phyloP scores from a whole-genome alignment of 371 early-diverging fungal species.

The Paraphysoderma sedebokerense region DNA sequence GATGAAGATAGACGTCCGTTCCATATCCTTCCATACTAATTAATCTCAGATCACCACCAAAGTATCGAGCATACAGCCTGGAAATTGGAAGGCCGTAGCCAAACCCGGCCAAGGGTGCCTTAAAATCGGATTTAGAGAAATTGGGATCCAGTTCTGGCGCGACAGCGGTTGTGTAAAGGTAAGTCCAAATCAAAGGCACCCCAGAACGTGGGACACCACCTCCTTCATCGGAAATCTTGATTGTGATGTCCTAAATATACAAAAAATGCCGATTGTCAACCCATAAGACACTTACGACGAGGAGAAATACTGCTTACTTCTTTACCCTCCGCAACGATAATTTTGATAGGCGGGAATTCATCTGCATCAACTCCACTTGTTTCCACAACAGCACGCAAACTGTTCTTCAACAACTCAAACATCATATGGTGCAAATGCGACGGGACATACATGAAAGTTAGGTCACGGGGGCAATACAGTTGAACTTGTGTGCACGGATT shows the following conservation, averaged over 20 bases:
- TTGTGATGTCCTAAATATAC: slow-evolving; percentile 60
- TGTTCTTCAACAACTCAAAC: slow-evolving; percentile 94
- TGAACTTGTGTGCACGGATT: no score
- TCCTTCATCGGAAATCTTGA: slow-evolving; percentile 91
- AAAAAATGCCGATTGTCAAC: background rate
- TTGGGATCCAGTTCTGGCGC: slow-evolving; percentile 65
- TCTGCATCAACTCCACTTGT: slow-evolving; percentile 72
- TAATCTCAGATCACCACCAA: slow-evolving; percentile 86
- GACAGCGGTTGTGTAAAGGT: slow-evolving; percentile 93
- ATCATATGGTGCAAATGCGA: slow-evolving; percentile 91
- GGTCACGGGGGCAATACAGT: slow-evolving; percentile 59
- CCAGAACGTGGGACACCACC: slow-evolving; percentile 84
- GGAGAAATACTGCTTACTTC: no score
- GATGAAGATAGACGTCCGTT: slow-evolving; percentile 90
- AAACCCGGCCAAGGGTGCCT: slow-evolving; percentile 95
- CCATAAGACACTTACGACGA: background rate
- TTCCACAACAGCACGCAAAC: slow-evolving; percentile 87
- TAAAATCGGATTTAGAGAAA: slow-evolving; percentile 68
- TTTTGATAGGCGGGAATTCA: slow-evolving; percentile 73
- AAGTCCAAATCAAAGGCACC: slow-evolving; percentile 86
- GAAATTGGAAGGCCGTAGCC: slow-evolving; percentile 91
- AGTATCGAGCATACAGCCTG: slow-evolving; percentile 49
- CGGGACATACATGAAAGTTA: slow-evolving; percentile 92
- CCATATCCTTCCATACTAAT: slow-evolving; percentile 95
- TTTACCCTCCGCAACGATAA: slow-evolving; percentile 85